Conservation (phyloP, 2,329 filamentous ascomycete species). For the Sporothrix curviconia region DNA sequence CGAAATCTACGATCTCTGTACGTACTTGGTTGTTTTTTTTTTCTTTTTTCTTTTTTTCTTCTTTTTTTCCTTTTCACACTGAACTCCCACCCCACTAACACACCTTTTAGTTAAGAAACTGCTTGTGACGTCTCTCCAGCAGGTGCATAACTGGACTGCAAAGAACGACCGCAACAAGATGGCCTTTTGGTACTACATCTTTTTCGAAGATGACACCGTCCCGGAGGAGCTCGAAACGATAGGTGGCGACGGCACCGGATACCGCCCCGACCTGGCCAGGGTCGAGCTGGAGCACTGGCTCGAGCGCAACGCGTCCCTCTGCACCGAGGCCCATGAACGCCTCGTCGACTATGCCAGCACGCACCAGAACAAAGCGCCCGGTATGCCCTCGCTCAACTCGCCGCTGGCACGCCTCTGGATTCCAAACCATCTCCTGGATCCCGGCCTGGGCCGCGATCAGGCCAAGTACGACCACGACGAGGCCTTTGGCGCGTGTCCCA, state of each 20-base stretch:
- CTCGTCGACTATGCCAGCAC: slow-evolving; percentile 49
- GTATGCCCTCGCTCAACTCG: slow-evolving; percentile 43
- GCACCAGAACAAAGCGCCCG: slow-evolving; percentile 42
- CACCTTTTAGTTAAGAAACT: slow-evolving; percentile 56
- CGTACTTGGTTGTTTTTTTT: slow-evolving; percentile 23
- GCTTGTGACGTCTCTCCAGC: slow-evolving; percentile 58
- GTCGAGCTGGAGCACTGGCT: slow-evolving; percentile 58
- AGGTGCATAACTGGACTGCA: slow-evolving; percentile 63
- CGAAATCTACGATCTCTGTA: slow-evolving; percentile 60
- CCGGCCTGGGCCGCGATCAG: slow-evolving; percentile 44
- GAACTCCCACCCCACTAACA: slow-evolving; percentile 20
- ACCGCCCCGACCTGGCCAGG: slow-evolving; percentile 52
- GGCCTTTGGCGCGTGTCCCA: slow-evolving; percentile 55
- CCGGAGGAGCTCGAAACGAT: slow-evolving; percentile 45
- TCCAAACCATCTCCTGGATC: slow-evolving; percentile 39
- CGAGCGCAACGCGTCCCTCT: slow-evolving; percentile 53
- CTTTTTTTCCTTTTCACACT: background rate
- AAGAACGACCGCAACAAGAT: slow-evolving; percentile 65
- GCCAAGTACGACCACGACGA: slow-evolving; percentile 55
- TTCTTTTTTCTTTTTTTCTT: background rate
- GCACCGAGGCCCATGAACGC: slow-evolving; percentile 47
- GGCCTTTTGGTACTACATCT: slow-evolving; percentile 60
- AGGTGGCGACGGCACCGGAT: slow-evolving; percentile 44
- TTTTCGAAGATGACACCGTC: slow-evolving; percentile 52
- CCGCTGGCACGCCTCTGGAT: slow-evolving; percentile 52